Evolutionary conservation across 352 stramenopile species (phyloP), one percentile per base, ranked within the genome.

Genomic region (Phytophthora pini): DNA sequence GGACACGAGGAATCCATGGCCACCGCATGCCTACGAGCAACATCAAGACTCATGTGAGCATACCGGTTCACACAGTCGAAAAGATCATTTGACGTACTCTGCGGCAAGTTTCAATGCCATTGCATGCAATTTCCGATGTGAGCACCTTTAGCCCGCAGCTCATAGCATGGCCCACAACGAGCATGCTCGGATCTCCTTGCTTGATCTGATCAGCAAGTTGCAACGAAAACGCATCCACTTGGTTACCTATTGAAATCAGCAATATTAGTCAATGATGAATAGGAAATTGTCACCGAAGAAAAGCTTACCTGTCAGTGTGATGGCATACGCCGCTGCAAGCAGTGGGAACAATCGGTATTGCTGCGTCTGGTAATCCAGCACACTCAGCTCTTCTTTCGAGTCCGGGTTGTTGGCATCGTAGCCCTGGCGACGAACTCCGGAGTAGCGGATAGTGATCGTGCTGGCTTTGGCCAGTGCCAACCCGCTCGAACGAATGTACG

Each of bases 351-450:
- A 79, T 17, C 95, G 91, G 75, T 98, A 96, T 72, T 98, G 95
- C 73, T 99, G 95, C 70, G 94, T 93, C 51, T 95, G 92, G 70
- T 98, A 98, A 62, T 99, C 94, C 40, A 99, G 73, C 60, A 99
- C 88, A 65, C 97, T 93, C 17, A 91, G 53, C 72, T 98, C 94
- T 1, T 75, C 70, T 24, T 73, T 84, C 0, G 70, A 58, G 1
- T 79, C 68, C 46, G 82, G 89, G 1, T 73, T 61, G 45, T 80
- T 88, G 13, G 72, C 78, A 47, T 90, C 70, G 43, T 83, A 85
- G 0, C 96, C 96, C 69, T 99, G 96, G 10, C 82, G 70, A 36
- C 96, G 89, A 29, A 99, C 82, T 20, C 90, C 92, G 3, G 90
- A 98, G 78, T 98, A 99, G n/a, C 96, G 92, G 41, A 98, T 94